phyloP scores from a whole-genome alignment of 2,329 filamentous ascomycete genomes.

The Thelonectria olida region DNA sequence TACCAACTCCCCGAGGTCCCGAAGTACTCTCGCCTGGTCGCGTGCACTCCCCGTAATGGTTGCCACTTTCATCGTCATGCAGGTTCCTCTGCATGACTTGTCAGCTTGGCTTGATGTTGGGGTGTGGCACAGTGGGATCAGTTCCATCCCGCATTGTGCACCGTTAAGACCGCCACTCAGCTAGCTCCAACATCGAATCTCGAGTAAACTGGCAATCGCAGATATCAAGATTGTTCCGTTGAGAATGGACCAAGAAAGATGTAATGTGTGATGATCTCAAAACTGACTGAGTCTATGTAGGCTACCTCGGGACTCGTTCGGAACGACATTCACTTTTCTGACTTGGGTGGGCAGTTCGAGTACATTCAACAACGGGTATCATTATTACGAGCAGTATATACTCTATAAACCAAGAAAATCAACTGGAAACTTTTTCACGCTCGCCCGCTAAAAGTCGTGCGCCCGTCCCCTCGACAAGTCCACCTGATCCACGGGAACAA shows the following conservation, averaged over 20 bases:
- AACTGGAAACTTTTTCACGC: slow-evolving; percentile 14
- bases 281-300: background rate
- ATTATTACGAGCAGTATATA: slow-evolving; percentile 33
- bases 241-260: background rate
- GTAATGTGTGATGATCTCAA: background rate
- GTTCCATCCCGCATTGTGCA: background rate
- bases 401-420: slow-evolving; percentile 25
- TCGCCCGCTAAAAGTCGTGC: slow-evolving; percentile 19
- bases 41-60: slow-evolving; percentile 12
- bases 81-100: slow-evolving; percentile 27
- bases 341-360: background rate
- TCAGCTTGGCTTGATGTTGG: slow-evolving; percentile 20
- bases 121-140: background rate
- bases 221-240: no score
- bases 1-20: slow-evolving; percentile 13
- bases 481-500: slow-evolving; percentile 48
- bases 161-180: background rate
- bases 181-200: background rate
- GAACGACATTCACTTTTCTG: background rate
- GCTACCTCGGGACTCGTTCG: background rate
- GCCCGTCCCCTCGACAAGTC: slow-evolving; percentile 44
- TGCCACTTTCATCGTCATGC: slow-evolving; percentile 32
- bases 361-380: slow-evolving; percentile 32
- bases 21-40: slow-evolving; percentile 11
- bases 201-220: background rate